Percentiles rank a stretch among this genome's conserved stretches.
phyloP scores from a whole-genome alignment of 768 basidiomycete genomes.

The Auriscalpium microsporum region DNA sequence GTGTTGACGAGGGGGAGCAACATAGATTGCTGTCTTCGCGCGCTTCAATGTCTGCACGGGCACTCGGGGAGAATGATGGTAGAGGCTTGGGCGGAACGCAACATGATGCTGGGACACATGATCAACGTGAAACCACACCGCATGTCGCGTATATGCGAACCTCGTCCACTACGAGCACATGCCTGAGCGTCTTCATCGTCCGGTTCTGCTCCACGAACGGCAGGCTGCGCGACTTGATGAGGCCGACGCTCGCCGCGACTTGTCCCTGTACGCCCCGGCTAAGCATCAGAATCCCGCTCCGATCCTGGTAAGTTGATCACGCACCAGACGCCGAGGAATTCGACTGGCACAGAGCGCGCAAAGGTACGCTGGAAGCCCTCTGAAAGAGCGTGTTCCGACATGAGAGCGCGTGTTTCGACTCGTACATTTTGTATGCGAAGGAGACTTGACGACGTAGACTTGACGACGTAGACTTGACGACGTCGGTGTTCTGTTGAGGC shows the following conservation, averaged over 20 bases:
- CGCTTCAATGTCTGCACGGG: not conserved
- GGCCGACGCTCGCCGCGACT: slow-evolving; percentile 69
- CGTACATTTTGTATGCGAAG: slow-evolving; percentile 70
- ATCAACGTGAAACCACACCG: too few species aligned
- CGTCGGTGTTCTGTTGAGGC: not conserved
- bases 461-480: slow-evolving; percentile 46
- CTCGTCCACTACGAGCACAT: slow-evolving; percentile 73
- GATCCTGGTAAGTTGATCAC: too few species aligned
- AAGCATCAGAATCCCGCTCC: not conserved
- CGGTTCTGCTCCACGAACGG: slow-evolving; percentile 64
- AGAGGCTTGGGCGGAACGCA: slow-evolving; percentile 59
- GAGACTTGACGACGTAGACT: slow-evolving; percentile 41
- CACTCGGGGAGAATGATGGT: slow-evolving; percentile 36
- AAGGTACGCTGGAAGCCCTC: slow-evolving; percentile 69
- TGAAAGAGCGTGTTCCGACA: too few species aligned
- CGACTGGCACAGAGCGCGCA: slow-evolving; percentile 58
- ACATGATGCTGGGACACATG: slow-evolving; percentile 43
- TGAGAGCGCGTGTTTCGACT: slow-evolving; percentile 29
- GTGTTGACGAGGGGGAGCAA: slow-evolving; percentile 78
- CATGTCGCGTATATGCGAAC: too few species aligned
- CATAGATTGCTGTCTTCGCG: too few species aligned
- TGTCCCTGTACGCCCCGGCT: slow-evolving; percentile 47
- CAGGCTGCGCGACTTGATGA: slow-evolving; percentile 47
- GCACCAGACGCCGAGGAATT: slow-evolving; percentile 78
- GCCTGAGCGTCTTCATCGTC: slow-evolving; percentile 63